Evolutionary conservation across 2,329 filamentous ascomycete genomes (phyloP).

Genomic region (Talaromyces sp.): DNA sequence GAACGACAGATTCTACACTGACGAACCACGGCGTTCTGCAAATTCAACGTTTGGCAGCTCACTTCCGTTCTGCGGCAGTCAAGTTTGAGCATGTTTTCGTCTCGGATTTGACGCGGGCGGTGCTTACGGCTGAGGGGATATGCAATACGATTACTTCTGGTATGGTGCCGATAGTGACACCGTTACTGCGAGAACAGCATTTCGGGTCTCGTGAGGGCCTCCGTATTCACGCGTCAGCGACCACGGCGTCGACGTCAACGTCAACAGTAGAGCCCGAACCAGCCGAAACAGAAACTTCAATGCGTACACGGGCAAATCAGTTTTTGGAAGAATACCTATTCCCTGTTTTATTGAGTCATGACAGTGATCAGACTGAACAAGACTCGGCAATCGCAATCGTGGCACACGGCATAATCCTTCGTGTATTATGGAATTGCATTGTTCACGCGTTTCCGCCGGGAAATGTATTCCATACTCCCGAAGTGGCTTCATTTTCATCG

Average conservation of each 20-base stretch:
- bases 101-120: slow-evolving; percentile 71
- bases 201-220: slow-evolving; percentile 39
- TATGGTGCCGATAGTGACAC: slow-evolving; percentile 17
- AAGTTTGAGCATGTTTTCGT: slow-evolving; percentile 68
- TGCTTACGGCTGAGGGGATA: slow-evolving; percentile 40
- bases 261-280: slow-evolving; percentile 22
- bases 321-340: slow-evolving; percentile 64
- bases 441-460: slow-evolving; percentile 50
- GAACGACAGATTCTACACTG: slow-evolving; percentile 71
- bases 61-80: slow-evolving; percentile 61
- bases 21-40: slow-evolving; percentile 80
- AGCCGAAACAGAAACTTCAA: slow-evolving; percentile 62
- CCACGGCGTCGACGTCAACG: background rate
- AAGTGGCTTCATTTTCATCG: slow-evolving; percentile 22
- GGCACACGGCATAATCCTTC: slow-evolving; percentile 77
- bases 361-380: slow-evolving; percentile 21
- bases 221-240: slow-evolving; percentile 19
- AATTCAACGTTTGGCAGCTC: slow-evolving; percentile 62
- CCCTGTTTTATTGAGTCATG: slow-evolving; percentile 42
- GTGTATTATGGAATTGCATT: slow-evolving; percentile 61
- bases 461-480: slow-evolving; percentile 42
- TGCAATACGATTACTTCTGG: slow-evolving; percentile 14
- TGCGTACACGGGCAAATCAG: slow-evolving; percentile 57
- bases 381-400: slow-evolving; percentile 59
- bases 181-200: slow-evolving; percentile 35